Evolutionary conservation across 495 filamentous ascomycete genomes (phyloP).

Genomic region (Penicillium robsamsonii): DNA sequence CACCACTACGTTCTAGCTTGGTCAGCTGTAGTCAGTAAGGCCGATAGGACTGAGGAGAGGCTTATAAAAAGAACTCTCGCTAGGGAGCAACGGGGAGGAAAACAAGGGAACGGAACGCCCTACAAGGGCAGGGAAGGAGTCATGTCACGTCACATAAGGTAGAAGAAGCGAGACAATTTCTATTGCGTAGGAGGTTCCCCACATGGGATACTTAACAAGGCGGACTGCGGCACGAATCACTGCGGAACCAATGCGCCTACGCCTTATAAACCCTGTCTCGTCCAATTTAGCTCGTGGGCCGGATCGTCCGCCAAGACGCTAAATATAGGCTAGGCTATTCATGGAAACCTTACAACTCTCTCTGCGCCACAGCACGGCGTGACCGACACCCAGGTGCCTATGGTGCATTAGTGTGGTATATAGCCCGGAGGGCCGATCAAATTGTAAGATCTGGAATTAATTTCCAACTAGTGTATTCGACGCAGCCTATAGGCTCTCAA

Average conservation of each 20-base stretch:
- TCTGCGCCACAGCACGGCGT: no score
- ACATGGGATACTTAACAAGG: background rate
- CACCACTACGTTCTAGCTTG: background rate
- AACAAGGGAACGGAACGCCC: background rate
- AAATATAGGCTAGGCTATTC: background rate
- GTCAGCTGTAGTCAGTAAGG: background rate
- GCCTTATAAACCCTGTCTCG: background rate
- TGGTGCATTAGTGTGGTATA: no score
- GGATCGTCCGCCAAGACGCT: background rate
- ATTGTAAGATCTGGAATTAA: no score
- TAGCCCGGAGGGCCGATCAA: no score
- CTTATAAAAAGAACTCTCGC: background rate
- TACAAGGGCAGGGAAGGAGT: background rate
- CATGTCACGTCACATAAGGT: background rate
- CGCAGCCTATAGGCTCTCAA: no score
- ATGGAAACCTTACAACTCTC: background rate
- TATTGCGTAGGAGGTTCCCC: background rate
- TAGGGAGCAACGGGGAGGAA: background rate
- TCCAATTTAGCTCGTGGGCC: conserved; percentile 2
- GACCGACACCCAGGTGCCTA: no score
- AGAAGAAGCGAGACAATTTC: background rate
- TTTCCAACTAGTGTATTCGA: no score
- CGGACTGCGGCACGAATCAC: background rate
- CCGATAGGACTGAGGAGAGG: background rate
- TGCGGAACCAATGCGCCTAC: background rate